A percentile compares a stretch with the other conserved stretches of the same genome.
phyloP scores from a whole-genome alignment of 768 basidiomycete species.

The Lenzites betulinus region DNA sequence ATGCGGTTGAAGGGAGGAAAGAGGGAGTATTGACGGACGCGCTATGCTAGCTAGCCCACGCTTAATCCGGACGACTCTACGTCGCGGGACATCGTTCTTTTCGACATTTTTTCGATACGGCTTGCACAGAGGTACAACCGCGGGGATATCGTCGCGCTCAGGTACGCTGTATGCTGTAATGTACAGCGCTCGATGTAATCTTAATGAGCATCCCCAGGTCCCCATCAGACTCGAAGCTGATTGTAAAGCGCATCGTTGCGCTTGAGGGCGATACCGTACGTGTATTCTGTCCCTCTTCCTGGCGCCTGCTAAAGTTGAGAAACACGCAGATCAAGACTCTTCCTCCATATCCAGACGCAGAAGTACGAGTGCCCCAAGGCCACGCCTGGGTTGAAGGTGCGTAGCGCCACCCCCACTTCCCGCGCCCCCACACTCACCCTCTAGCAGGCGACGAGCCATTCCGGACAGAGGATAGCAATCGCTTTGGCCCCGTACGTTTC shows the following conservation, averaged over 20 bases:
- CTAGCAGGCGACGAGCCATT: slow-evolving; percentile 63
- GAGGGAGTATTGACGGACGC: background rate
- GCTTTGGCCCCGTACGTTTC: slow-evolving; percentile 73
- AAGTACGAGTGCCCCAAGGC: slow-evolving; percentile 58
- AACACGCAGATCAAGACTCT: slow-evolving; percentile 51
- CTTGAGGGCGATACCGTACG: slow-evolving; percentile 56
- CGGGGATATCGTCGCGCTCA: slow-evolving; percentile 68
- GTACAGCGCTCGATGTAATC: too few relatives aligned
- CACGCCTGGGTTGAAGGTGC: slow-evolving; percentile 78
- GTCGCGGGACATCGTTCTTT: slow-evolving; percentile 64
- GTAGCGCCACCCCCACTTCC: slow-evolving; percentile 6
- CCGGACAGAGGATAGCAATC: slow-evolving; percentile 70
- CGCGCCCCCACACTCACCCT: background rate
- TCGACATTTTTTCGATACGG: slow-evolving; percentile 52
- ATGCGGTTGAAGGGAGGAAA: too few relatives aligned
- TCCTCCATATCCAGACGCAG: slow-evolving; percentile 62
- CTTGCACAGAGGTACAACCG: slow-evolving; percentile 41
- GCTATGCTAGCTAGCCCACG: slow-evolving; percentile 57
- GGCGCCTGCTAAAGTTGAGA: too few relatives aligned
- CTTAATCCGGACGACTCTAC: slow-evolving; percentile 70
- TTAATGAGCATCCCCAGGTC: slow-evolving; percentile 45
- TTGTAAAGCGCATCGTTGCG: slow-evolving; percentile 69
- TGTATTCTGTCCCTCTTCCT: background rate
- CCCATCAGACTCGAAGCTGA: slow-evolving; percentile 52
- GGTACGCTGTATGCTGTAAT: slow-evolving; percentile 39